A percentile compares a stretch with the other conserved stretches of the same genome.
phyloP scores from a whole-genome alignment of 2,329 filamentous ascomycete species.

The Colletotrichum musae region DNA sequence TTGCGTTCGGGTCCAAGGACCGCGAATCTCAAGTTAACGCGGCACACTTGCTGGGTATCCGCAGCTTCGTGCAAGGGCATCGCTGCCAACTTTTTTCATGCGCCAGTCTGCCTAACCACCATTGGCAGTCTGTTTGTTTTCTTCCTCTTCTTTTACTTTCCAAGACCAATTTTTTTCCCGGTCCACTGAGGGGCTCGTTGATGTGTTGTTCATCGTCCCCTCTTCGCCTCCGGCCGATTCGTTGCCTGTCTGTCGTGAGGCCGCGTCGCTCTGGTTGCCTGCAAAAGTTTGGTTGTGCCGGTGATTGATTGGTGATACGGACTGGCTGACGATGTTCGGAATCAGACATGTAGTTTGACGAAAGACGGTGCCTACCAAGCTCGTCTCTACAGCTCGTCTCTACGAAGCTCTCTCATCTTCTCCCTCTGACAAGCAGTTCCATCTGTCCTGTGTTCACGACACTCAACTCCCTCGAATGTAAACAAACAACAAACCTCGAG shows the following conservation, averaged over 20 bases:
- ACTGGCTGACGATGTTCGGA: no score
- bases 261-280: no score
- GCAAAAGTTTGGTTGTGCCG: no score
- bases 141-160: background rate
- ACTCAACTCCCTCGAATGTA: background rate
- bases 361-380: no score
- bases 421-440: no score
- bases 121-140: conserved; percentile 6
- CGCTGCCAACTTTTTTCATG: conserved; percentile 33
- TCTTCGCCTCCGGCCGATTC: no score
- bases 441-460: no score
- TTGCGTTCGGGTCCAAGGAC: background rate
- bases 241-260: no score
- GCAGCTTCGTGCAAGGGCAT: conserved; percentile 16
- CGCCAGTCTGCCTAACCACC: conserved; percentile 13
- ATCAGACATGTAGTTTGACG: no score
- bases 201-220: background rate
- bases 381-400: no score
- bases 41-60: conserved; percentile 21
- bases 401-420: no score
- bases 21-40: background rate
- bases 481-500: conserved; percentile 11
- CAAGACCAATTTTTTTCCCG: conserved; percentile 1
- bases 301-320: no score
- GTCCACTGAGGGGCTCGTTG: conserved; percentile 13